Evolutionary conservation across 805 yeast genomes (phyloP), one percentile per base, ranked within the genome.

Genomic region (Nakazawaea laoshanensis): DNA sequence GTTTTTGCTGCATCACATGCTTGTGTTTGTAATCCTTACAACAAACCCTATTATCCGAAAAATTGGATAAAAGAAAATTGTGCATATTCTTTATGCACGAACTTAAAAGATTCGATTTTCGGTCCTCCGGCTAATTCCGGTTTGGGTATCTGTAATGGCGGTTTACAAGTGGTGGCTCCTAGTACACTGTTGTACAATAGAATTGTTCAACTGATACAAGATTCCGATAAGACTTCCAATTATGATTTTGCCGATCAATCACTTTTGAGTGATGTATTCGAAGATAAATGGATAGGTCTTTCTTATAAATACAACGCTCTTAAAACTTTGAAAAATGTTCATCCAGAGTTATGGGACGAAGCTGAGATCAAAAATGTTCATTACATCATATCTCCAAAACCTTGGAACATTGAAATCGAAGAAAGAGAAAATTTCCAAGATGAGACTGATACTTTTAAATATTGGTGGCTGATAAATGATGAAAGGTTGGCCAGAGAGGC

Each of bases 221-320:
- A 55, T 27, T 59, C 67, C 2, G 44, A 44, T 5, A 50, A 50
- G 31, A 64, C 68, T 7, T 40, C 51, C 15, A 47, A 42, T 37
- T 74, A 74, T 46, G 66, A 61, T 28, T 74, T 74, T 48, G 75
- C 79, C 2, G 81, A 74, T 50, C 81, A 74, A 50, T 67, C 70
- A 5, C 48, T 74, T 29, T 48, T 74, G 12, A 61, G 73, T 4
- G 81, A 74, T 42, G 68, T 74, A 17, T 74, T 74, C 41, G 48
- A 55, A 27, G 59, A 53, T 25, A 41, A 57, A 14, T 74, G 81
- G 81, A 45, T 68, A 6, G 63, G 72, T 7, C 46, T 74, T 27
- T 61, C 74, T 3, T 70, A 64, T 51, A 62, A 57, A 39, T 74
- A 74, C 50, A 74, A 74, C 42, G 70, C 74, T 18, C 59, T 74